Evolutionary conservation across 2,329 filamentous ascomycete genomes (phyloP).

Genomic region (Pseudogymnoascus sp.): DNA sequence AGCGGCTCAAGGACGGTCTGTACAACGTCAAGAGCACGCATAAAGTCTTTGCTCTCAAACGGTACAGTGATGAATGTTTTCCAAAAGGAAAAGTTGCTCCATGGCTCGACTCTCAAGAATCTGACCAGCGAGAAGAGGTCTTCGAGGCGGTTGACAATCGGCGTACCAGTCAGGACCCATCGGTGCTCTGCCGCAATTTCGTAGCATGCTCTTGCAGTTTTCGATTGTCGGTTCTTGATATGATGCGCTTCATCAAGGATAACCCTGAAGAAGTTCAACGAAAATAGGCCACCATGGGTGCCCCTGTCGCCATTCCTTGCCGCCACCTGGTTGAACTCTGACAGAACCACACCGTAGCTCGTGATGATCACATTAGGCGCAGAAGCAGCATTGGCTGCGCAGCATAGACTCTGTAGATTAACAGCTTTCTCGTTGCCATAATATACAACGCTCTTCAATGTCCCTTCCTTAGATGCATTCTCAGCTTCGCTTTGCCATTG

Average conservation of each 20-base stretch:
- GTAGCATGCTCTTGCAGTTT: constrained; percentile 92
- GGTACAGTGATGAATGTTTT: constrained; percentile 97
- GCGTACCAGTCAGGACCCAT: constrained; percentile 91
- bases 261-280: constrained; percentile 85
- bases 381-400: constrained; percentile 59
- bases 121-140: constrained; percentile 89
- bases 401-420: constrained; percentile 74
- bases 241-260: constrained; percentile 93
- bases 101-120: constrained; percentile 90
- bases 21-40: constrained; percentile 89
- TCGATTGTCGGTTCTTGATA: constrained; percentile 85
- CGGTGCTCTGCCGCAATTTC: constrained; percentile 77
- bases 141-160: constrained; percentile 91
- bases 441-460: constrained; percentile 79
- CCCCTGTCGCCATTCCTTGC: constrained; percentile 58
- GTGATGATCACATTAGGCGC: constrained; percentile 91
- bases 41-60: constrained; percentile 91
- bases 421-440: constrained; percentile 79
- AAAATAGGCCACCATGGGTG: constrained; percentile 70
- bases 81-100: constrained; percentile 99
- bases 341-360: constrained; percentile 85
- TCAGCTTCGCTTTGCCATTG: constrained; percentile 96
- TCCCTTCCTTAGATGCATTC: constrained; percentile 78
- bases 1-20: constrained; percentile 93
- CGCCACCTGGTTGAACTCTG: constrained; percentile 73